These are phyloP conservation scores for Cercospora brassicicola DNA, from an alignment of 2,329 filamentous ascomycete genomes.

Conservation along the genomic window DNA sequence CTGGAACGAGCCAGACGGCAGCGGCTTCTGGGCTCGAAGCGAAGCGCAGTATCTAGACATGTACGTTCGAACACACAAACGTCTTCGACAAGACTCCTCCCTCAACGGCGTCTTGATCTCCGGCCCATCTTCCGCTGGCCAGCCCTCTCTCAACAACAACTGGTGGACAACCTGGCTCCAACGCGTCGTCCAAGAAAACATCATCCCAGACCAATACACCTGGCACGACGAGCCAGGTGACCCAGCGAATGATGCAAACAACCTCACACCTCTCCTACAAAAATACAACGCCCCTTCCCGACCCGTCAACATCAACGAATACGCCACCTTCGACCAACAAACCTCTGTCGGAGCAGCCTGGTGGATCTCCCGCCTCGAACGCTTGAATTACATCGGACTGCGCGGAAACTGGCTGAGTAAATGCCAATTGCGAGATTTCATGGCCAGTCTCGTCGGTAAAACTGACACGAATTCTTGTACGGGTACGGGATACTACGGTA, in stretches of 20 bases:
- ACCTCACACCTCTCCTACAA: conserved; percentile 6
- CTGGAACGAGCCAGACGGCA: conserved; percentile 57
- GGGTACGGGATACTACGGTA: conserved; percentile 41
- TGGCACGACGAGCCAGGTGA: conserved; percentile 45
- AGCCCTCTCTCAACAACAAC: conserved; percentile 38
- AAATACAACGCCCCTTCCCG: conserved; percentile 7
- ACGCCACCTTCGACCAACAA: conserved; percentile 46
- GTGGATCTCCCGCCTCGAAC: conserved; percentile 52
- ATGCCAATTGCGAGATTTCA: conserved; percentile 47
- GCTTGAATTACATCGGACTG: conserved; percentile 46
- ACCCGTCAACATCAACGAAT: conserved; percentile 53
- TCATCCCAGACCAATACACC: conserved; percentile 48
- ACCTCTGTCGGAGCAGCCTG: conserved; percentile 46
- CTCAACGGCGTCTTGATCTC: conserved; percentile 35
- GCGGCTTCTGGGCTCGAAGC: conserved; percentile 41
- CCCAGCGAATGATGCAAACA: conserved; percentile 2
- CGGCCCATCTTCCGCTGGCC: conserved; percentile 43
- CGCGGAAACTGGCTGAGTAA: conserved; percentile 50
- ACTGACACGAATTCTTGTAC: conserved; percentile 28
- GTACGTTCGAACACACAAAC: conserved; percentile 43
- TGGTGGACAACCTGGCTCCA: conserved; percentile 47
- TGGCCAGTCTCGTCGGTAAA: conserved; percentile 47
- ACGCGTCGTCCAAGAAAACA: conserved; percentile 41
- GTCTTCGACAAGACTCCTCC: conserved; percentile 38
- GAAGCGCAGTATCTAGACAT: conserved; percentile 46